Evolutionary conservation across 163 green algal species (phyloP), one percentile per base, ranked within the genome.

Genomic region (Picocystis sp.): DNA sequence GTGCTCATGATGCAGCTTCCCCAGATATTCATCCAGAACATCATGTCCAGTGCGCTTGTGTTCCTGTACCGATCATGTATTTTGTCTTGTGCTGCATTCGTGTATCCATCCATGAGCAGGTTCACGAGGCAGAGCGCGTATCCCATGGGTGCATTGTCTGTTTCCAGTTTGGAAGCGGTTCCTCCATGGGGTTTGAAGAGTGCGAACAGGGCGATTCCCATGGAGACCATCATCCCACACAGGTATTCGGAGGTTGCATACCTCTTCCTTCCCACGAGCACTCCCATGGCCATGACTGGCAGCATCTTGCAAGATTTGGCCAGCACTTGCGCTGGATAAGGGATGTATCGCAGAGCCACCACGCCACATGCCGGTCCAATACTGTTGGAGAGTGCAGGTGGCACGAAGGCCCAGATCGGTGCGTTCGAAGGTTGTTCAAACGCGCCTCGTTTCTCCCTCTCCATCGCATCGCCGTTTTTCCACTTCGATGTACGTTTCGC

Each of bases 11-110:
- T 14, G 12, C 34, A 41, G 0, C 61, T 58, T 9, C 61, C 79
- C 85, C 85, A 96, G 43, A 95, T 81, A 74, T 99, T 99, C 81
- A 94, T 99, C 72, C 82, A 92, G 66, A 75, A 86, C 91, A 99
- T 99, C 71, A 93, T 94, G 60, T 91, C 76, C 34, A 93, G 61
- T 5, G 77, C 69, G 43, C 69, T 70, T 46, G 81, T 87, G 11
- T 55, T 51, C 22, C 19, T 25, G 63, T 88, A 80, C 14, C 65
- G 57, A 41, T 68, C 49, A 60, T 93, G 84, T 57, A 97, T 84
- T 49, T 56, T 45, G 46, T 77, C 75, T 70, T 85, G 80, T 0
- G 69, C 72, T 3, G 81, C 77, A 50, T 94, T 94, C 11, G 87
- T 96, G 71, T 91, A 94, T n/a, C 84, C 80, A 55, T 92, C 81